Evolutionary conservation across 176 grass and related monocot species (phyloP).

Genomic region (Raddia guianensis): DNA sequence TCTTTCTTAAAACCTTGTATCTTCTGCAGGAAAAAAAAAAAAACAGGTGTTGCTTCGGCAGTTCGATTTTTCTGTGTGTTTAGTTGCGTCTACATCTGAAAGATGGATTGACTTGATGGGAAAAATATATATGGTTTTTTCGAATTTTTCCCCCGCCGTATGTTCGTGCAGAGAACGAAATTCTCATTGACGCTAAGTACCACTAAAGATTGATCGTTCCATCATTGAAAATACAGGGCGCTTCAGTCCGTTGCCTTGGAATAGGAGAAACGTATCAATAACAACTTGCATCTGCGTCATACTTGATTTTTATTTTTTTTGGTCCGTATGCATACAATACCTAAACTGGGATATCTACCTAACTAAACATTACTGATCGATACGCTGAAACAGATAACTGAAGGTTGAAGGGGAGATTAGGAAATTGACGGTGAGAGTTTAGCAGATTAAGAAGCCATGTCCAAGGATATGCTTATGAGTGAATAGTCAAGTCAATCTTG

Average conservation of each 20-base stretch:
- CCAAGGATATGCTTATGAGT: not conserved
- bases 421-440: not conserved
- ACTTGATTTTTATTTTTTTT: not conserved
- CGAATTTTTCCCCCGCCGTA: not conserved
- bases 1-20: not conserved
- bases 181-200: not conserved
- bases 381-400: not conserved
- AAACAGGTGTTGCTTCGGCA: not conserved
- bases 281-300: not conserved
- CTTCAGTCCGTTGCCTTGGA: not conserved
- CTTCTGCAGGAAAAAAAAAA: not conserved
- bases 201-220: not conserved
- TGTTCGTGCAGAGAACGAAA: not conserved
- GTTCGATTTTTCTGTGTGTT: not conserved
- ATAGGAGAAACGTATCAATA: not conserved
- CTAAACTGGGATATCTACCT: not conserved
- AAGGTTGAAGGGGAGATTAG: not conserved
- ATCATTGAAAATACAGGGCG: not conserved
- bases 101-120: not conserved
- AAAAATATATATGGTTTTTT: not conserved
- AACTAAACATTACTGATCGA: not conserved
- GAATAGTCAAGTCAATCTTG: not conserved
- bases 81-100: constrained; percentile 2
- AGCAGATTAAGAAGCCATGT: not conserved
- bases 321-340: too few species aligned